phyloP scores from a whole-genome alignment of 2,329 filamentous ascomycete species.

The Sporothrix variecibatus region DNA sequence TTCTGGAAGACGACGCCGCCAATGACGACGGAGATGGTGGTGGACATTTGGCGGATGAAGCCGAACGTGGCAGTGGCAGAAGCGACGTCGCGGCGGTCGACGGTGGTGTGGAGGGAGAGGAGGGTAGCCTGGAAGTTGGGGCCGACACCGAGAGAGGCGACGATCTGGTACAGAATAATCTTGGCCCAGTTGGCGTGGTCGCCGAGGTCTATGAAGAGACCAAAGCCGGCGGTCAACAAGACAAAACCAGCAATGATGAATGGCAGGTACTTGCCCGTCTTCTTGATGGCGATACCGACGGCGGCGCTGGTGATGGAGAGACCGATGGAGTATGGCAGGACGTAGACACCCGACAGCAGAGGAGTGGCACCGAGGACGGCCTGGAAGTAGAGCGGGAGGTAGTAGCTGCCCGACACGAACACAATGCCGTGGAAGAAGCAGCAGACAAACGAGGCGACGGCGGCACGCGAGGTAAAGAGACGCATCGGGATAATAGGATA shows the following conservation, averaged over 20 bases:
- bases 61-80: constrained; percentile 63
- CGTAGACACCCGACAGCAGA: constrained; percentile 71
- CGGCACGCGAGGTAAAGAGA: constrained; percentile 68
- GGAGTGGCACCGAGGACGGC: constrained; percentile 68
- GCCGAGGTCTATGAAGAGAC: constrained; percentile 58
- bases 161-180: constrained; percentile 57
- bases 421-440: constrained; percentile 74
- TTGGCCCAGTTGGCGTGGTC: constrained; percentile 50
- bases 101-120: constrained; percentile 64
- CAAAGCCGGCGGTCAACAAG: constrained; percentile 61
- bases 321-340: constrained; percentile 69
- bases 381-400: constrained; percentile 84
- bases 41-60: constrained; percentile 61
- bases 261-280: constrained; percentile 61
- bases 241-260: constrained; percentile 56
- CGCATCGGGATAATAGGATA: constrained; percentile 77
- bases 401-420: constrained; percentile 79
- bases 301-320: constrained; percentile 47
- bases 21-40: constrained; percentile 59
- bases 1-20: constrained; percentile 50
- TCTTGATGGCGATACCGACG: constrained; percentile 48
- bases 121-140: constrained; percentile 65
- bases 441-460: constrained; percentile 64
- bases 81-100: constrained; percentile 61
- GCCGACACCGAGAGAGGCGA: constrained; percentile 62